A percentile compares a stretch with the other conserved stretches of the same genome.
phyloP scores from a whole-genome alignment of 179 eudicot species.

The Beta lomatogona region DNA sequence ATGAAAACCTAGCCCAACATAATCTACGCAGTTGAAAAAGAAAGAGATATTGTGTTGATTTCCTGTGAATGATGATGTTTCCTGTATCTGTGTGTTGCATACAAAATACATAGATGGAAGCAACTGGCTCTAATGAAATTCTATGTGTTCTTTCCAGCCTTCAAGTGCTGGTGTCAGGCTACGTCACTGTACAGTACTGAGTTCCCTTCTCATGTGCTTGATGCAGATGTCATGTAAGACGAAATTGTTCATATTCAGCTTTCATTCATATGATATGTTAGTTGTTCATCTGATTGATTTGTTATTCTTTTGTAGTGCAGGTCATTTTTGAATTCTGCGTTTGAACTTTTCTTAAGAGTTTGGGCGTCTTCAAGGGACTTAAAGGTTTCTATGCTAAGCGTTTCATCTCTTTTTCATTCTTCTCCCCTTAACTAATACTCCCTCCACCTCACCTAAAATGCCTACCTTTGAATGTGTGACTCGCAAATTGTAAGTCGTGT shows the following conservation, averaged over 20 bases:
- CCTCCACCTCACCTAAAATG: not conserved
- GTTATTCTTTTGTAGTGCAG: slow-evolving; percentile 50
- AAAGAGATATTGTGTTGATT: not conserved
- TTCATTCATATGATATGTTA: not conserved
- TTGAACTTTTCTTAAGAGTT: slow-evolving; percentile 86
- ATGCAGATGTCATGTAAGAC: slow-evolving; percentile 86
- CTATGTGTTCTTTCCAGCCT: slow-evolving; percentile 50
- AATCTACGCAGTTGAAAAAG: not conserved
- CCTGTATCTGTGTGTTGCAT: slow-evolving; percentile 1
- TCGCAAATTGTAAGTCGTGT: not conserved
- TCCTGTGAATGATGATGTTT: not conserved
- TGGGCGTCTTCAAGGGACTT: slow-evolving; percentile 93
- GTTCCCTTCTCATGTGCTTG: slow-evolving; percentile 66
- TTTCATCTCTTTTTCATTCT: not conserved
- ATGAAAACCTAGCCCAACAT: not conserved
- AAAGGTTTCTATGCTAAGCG: slow-evolving; percentile 54
- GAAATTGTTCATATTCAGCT: slow-evolving; percentile 14
- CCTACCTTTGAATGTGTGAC: not conserved
- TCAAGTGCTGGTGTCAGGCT: slow-evolving; percentile 99
- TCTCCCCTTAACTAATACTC: not conserved
- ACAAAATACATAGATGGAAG: not conserved
- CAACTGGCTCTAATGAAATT: slow-evolving; percentile 2
- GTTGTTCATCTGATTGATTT: slow-evolving; percentile 22
- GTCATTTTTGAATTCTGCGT: slow-evolving; percentile 92
- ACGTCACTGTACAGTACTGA: slow-evolving; percentile 71